Evolutionary conservation across 257 asterid genomes (phyloP), one percentile per base, ranked within the genome.

Genomic region (Misopates orontium): DNA sequence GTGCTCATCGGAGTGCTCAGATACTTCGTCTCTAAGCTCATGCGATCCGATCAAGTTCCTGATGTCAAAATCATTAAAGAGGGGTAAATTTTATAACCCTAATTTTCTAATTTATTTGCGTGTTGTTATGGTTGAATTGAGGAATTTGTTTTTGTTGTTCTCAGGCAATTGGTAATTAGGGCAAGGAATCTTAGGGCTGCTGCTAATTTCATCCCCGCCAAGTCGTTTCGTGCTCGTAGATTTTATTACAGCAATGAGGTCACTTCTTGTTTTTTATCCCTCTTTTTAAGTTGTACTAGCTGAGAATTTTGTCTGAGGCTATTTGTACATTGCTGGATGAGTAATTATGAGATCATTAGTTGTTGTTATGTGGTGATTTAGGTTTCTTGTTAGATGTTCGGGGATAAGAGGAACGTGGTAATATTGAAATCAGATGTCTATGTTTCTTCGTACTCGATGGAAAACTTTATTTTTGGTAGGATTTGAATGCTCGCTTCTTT

Each of bases 1-100:
- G 99, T 93, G 5, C 87, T 93, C 73, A 87, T 90, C 69, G 99
- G 99, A 58, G 78, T 93, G 18, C 97, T 93, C 49, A 95, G 99
- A 49, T 87, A 90, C 79, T 89, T 90, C 64, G 96, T 88, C 3
- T 90, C 97, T 50, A 93, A 87, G 85, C 91, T 93, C 79, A 90
- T 87, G 87, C 95, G 95, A 72, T 90, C 90, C 77, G 81, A 88
- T 70, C 94, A 82, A 79, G 41, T 65, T 44, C 99, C 97, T 63
- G 97, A 93, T 80, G 72, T 79, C 62, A 93, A 93, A 84, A 78
- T 87, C 80, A 73, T 93, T 74, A 93, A 87, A 82, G 99, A 93
- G 82, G 99, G 99, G 99, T 93, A 66, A 1, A 39, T 28, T 24
- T 44, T 0, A 16, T 10, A 8, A 20, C 11, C n/a, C 32, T 45